These are phyloP conservation scores for Circinella umbellata DNA, from an alignment of 371 early-diverging fungal species.

Conservation along the genomic window DNA sequence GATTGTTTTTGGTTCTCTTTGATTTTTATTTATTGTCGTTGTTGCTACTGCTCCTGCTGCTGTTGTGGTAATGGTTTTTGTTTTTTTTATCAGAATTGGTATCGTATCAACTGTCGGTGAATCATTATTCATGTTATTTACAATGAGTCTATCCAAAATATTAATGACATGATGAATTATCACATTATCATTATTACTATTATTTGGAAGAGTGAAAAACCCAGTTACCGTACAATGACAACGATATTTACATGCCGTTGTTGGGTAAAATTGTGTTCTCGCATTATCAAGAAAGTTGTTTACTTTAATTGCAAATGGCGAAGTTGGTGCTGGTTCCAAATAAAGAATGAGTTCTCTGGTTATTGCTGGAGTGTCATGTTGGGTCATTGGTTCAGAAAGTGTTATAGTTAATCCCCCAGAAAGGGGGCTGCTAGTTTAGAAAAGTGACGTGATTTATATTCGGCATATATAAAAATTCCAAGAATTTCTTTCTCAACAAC, in stretches of 20 bases:
- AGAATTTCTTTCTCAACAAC: too few species aligned
- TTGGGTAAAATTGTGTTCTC: slow-evolving; percentile 9
- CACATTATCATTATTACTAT: background rate
- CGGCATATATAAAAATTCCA: background rate
- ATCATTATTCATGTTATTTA: background rate
- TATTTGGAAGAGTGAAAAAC: slow-evolving; percentile 28
- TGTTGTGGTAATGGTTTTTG: background rate
- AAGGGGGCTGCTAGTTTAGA: background rate
- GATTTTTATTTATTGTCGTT: too few species aligned
- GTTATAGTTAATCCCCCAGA: too few species aligned
- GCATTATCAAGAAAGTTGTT: slow-evolving; percentile 25
- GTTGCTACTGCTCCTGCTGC: background rate
- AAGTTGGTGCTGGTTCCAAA: slow-evolving; percentile 30
- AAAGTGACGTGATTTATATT: slow-evolving; percentile 9
- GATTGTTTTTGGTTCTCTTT: background rate
- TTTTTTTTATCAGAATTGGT: slow-evolving; percentile 14
- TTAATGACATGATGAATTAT: slow-evolving; percentile 1
- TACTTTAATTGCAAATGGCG: slow-evolving; percentile 18
- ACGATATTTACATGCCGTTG: slow-evolving; percentile 38
- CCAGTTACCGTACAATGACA: slow-evolving; percentile 45
- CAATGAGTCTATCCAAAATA: background rate
- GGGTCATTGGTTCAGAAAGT: too few species aligned
- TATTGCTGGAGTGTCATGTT: background rate
- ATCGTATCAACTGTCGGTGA: background rate
- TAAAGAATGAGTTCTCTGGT: slow-evolving; percentile 39